Evolutionary conservation across 768 basidiomycete species (phyloP).

Genomic region (Amanita rimosa): DNA sequence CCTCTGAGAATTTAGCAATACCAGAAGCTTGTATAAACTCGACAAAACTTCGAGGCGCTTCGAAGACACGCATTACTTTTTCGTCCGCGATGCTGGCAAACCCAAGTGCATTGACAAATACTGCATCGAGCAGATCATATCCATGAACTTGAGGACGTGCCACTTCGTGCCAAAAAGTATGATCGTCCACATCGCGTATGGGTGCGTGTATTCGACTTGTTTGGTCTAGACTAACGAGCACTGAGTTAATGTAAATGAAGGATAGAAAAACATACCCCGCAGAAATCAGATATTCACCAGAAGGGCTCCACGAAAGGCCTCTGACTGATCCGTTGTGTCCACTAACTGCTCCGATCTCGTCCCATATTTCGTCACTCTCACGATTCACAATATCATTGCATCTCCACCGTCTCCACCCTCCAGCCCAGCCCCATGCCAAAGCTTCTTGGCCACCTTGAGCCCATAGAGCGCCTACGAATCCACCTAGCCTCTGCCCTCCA

Average conservation of each 20-base stretch:
- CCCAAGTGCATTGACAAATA: slow-evolving; percentile 62
- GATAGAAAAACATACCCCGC: slow-evolving; percentile 45
- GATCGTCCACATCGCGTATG: slow-evolving; percentile 14
- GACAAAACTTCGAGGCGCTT: slow-evolving; percentile 78
- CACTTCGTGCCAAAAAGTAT: slow-evolving; percentile 66
- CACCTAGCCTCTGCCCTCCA: slow-evolving; percentile 82
- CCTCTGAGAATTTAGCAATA: slow-evolving; percentile 34
- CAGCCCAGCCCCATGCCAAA: slow-evolving; percentile 88
- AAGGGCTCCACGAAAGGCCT: slow-evolving; percentile 79
- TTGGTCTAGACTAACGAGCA: slow-evolving; percentile 62
- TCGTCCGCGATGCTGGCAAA: slow-evolving; percentile 94
- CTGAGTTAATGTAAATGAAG: slow-evolving; percentile 2
- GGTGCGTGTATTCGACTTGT: slow-evolving; percentile 84
- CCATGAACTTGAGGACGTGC: slow-evolving; percentile 94
- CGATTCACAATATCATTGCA: slow-evolving; percentile 17
- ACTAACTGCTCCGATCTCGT: slow-evolving; percentile 64
- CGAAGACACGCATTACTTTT: slow-evolving; percentile 90
- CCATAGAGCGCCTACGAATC: slow-evolving; percentile 91
- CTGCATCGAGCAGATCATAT: slow-evolving; percentile 78
- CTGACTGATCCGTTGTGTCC: slow-evolving; percentile 79
- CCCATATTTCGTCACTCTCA: slow-evolving; percentile 44
- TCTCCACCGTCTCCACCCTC: slow-evolving; percentile 86
- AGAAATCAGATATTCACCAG: slow-evolving; percentile 78
- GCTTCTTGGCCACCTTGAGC: slow-evolving; percentile 47
- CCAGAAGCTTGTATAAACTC: slow-evolving; percentile 41